Conservation (phyloP, 1,284 basidiomycete genomes). For the Phenoliferia sp. region DNA sequence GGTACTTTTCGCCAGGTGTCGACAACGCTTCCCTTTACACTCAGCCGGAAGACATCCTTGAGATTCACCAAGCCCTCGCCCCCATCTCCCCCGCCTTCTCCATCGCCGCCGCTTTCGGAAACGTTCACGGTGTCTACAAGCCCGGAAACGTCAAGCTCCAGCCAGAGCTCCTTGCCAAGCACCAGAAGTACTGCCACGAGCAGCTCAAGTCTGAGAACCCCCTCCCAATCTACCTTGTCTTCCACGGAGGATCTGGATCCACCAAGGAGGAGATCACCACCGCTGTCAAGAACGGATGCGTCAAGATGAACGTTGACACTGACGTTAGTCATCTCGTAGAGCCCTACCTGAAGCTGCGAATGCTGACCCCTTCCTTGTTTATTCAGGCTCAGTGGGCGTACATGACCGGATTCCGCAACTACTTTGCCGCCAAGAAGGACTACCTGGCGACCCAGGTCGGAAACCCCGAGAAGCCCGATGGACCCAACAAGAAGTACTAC, state of each 20-base stretch:
- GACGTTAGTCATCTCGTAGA: too few relatives aligned
- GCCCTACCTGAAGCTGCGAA: too few relatives aligned
- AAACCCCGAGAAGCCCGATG: slow-evolving; percentile 97
- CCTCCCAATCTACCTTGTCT: slow-evolving; percentile 93
- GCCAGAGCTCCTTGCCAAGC: slow-evolving; percentile 86
- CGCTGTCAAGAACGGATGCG: slow-evolving; percentile 86
- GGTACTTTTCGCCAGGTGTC: slow-evolving; percentile 54
- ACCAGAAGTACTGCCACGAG: slow-evolving; percentile 73
- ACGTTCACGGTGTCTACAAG: slow-evolving; percentile 95
- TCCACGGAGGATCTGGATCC: slow-evolving; percentile 99
- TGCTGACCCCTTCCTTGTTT: neutral
- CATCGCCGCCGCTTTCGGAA: slow-evolving; percentile 94
- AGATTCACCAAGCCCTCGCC: slow-evolving; percentile 79
- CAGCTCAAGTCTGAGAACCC: slow-evolving; percentile 64
- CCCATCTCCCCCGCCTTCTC: slow-evolving; percentile 90
- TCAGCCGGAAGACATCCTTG: slow-evolving; percentile 93
- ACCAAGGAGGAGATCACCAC: slow-evolving; percentile 93
- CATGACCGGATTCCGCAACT: slow-evolving; percentile 56
- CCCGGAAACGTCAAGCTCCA: slow-evolving; percentile 85
- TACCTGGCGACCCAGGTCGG: slow-evolving; percentile 78
- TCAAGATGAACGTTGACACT: slow-evolving; percentile 57
- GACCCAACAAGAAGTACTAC: slow-evolving; percentile 5
- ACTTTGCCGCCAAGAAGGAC: slow-evolving; percentile 72
- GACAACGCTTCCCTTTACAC: slow-evolving; percentile 96
- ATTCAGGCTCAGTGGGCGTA: slow-evolving; percentile 23